phyloP scores from a whole-genome alignment of 2,329 filamentous ascomycete genomes.

The Apiospora phragmitis region DNA sequence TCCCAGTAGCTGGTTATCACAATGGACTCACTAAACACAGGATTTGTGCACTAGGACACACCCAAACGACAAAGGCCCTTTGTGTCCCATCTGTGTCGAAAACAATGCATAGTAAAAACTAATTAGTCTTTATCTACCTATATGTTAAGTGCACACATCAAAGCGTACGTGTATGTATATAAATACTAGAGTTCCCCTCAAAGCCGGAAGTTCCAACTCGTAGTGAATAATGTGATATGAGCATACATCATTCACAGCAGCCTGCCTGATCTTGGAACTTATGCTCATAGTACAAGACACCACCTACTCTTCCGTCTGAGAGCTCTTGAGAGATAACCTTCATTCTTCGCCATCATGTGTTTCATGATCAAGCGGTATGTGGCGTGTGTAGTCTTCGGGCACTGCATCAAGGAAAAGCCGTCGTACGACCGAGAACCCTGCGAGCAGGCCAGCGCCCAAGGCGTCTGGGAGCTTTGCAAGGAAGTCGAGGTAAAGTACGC shows the following conservation, averaged over 20 bases:
- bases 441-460: background rate
- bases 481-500: background rate
- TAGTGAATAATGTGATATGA: background rate
- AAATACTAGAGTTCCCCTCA: background rate
- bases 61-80: background rate
- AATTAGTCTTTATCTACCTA: background rate
- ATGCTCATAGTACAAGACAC: background rate
- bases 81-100: background rate
- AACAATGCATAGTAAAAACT: background rate
- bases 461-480: background rate
- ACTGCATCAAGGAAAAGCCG: background rate
- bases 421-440: background rate
- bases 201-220: background rate
- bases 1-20: no score
- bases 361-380: constrained; percentile 11
- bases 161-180: background rate
- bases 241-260: no score
- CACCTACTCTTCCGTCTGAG: background rate
- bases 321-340: no score
- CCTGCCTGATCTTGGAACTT: no score
- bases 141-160: background rate
- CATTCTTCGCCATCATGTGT: constrained; percentile 1
- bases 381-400: constrained; percentile 10
- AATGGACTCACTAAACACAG: background rate
- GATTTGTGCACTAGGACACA: background rate